Evolutionary conservation across 202 grass and related monocot species (phyloP).

Genomic region (Panicum hallii): DNA sequence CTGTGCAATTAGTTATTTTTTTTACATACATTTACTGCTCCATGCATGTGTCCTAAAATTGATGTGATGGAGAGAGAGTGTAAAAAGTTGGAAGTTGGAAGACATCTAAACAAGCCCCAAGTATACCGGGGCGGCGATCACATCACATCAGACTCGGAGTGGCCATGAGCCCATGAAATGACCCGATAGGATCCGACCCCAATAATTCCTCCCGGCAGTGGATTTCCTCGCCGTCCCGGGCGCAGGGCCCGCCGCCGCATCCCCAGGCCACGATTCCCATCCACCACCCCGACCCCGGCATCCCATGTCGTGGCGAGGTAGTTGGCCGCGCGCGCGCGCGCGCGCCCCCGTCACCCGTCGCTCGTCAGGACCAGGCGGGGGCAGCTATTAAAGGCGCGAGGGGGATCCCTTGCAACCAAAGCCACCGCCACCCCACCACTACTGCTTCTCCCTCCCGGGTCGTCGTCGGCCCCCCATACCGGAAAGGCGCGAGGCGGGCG

Average conservation of each 20-base stretch:
- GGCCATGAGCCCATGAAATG: neutral
- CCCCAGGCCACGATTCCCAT: constrained; percentile 13
- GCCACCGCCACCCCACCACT: neutral
- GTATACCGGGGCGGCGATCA: neutral
- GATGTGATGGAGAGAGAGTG: no score
- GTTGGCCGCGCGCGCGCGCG: neutral
- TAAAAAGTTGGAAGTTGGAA: no score
- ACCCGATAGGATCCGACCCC: neutral
- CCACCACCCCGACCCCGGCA: neutral
- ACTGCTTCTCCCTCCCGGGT: neutral
- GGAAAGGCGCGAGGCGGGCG: neutral
- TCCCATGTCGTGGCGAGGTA: neutral
- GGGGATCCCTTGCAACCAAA: constrained; percentile 28
- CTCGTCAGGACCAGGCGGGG: neutral
- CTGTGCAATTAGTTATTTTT: no score
- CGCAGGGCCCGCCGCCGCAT: neutral
- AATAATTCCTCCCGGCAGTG: constrained; percentile 40
- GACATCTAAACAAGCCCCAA: no score
- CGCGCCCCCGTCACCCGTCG: neutral
- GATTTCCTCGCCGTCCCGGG: constrained; percentile 33
- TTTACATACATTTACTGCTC: no score
- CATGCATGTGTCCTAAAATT: no score
- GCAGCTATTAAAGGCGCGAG: constrained; percentile 2
- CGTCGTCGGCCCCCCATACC: neutral
- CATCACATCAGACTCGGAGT: neutral